phyloP scores from a whole-genome alignment of 2,329 filamentous ascomycete species.

The Plectosphaerella plurivora region DNA sequence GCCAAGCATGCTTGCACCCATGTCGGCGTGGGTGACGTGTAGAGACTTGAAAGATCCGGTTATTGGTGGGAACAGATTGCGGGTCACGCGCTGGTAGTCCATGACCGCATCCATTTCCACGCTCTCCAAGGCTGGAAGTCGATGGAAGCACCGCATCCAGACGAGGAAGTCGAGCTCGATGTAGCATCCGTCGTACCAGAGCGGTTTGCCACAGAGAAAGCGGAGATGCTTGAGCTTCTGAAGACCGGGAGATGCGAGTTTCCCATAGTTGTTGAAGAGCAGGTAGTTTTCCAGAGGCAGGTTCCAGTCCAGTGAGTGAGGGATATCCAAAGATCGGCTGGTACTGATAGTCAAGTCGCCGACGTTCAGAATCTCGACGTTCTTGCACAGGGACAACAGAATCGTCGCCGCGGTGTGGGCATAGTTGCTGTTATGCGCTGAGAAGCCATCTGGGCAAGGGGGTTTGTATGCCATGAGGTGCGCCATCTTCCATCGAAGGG shows the following conservation, averaged over 20 bases:
- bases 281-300: not conserved
- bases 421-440: not conserved
- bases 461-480: not conserved
- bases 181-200: not conserved
- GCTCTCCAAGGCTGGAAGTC: conserved; percentile 3
- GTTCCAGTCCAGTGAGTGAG: not conserved
- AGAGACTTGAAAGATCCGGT: conserved; percentile 7
- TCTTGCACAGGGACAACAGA: not conserved
- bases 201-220: not conserved
- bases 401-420: not conserved
- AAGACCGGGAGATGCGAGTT: not conserved
- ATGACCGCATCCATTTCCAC: conserved; percentile 7
- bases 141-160: conserved; percentile 7
- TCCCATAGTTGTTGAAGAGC: conserved; percentile 5
- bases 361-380: not conserved
- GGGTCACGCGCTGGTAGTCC: conserved; percentile 3
- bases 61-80: conserved; percentile 1
- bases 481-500: not conserved
- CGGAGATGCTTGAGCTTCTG: conserved; percentile 1
- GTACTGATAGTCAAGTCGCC: not conserved
- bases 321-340: too few relatives aligned
- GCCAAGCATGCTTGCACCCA: conserved; percentile 1
- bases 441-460: not conserved
- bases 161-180: conserved; percentile 4
- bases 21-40: conserved; percentile 5